Base-by-base conservation (phyloP, 2,329 filamentous ascomycete genomes). In the Chaetomium globosum region DNA sequence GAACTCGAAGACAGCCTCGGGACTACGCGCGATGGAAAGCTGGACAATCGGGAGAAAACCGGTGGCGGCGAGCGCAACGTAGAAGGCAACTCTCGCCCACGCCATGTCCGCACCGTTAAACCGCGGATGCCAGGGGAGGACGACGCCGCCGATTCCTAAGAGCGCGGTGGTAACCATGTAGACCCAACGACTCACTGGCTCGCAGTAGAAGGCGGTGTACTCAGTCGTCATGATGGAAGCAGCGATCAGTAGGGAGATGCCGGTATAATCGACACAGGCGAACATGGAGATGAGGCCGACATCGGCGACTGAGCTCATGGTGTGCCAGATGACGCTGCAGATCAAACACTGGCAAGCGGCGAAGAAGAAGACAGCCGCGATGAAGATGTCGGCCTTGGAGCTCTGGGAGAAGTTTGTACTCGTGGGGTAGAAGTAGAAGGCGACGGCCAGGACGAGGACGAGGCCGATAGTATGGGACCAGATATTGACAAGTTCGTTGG, bases 141-240 rank as follows among this genome's bases (percentile, higher is more conserved):
- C 91, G 69, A 96, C 92, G 64, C 95, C 95, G 48, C 89, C 91
- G 64, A 96, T 80, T 56, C 95, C 95, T 30, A 99, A 86, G 16
- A 89, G 76, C 64, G 91, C 89, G 2, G 95, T 98, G 58, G 91
- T 81, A 51, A 84, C 78, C 81, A 99, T 95, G 79, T 98, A 99
- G 13, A 86, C 82, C 85, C 90, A 95, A 63, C 93, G 89, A 71
- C 90, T 93, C 55, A 90, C 73, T 3, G 95, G 93, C 74, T 99
- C 95, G 80, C 95, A 97, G 81, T 99, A 99, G 78, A 99, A 99
- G 28, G 94, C 95, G 0, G 95, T 97, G 80, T 98, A 99, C 77
- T 99, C 95, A 43, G 93, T 97, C 2, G 95, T 97, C 85, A 98
- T 92, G 80, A 99, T 99, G 64, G 92, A 96, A 10, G 95, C 93